phyloP scores from a whole-genome alignment of 192 early-diverging fungal species.

The Cladochytrium replicatum region DNA sequence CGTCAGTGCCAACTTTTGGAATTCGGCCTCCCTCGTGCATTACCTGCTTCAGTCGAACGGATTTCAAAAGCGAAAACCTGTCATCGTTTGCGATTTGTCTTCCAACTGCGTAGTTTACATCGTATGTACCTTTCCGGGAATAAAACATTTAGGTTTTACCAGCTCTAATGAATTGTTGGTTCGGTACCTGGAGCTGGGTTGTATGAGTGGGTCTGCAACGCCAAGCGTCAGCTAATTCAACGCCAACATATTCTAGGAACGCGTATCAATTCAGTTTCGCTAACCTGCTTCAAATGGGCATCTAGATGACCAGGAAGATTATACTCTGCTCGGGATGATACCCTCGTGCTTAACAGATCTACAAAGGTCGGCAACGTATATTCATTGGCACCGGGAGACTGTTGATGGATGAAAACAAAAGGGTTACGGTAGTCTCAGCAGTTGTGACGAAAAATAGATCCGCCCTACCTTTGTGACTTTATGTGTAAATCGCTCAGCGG shows the following conservation, averaged over 20 bases:
- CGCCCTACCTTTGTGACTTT: conserved; percentile 11
- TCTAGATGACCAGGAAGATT: neutral
- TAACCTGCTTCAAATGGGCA: neutral
- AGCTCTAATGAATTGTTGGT: neutral
- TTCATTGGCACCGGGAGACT: neutral
- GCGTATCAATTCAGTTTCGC: conserved; percentile 4
- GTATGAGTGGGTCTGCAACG: neutral
- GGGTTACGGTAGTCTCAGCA: neutral
- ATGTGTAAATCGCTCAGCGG: conserved; percentile 22
- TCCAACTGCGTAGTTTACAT: conserved; percentile 37
- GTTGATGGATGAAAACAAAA: neutral
- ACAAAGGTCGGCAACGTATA: neutral
- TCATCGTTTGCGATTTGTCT: conserved; percentile 35
- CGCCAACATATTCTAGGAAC: neutral
- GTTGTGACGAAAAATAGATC: neutral
- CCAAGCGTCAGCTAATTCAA: neutral
- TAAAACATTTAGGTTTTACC: neutral
- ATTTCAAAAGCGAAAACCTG: conserved; percentile 30
- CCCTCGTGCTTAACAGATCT: too few relatives aligned
- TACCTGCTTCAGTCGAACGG: conserved; percentile 26
- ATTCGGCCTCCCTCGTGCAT: neutral
- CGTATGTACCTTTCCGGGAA: conserved; percentile 22
- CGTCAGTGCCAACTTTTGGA: neutral
- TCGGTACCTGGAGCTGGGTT: neutral
- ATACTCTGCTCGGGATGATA: neutral